Percentiles rank a stretch among this genome's conserved stretches.
Evolutionary conservation across 257 asterid species (phyloP).

Genomic region (Solanum etuberosum): DNA sequence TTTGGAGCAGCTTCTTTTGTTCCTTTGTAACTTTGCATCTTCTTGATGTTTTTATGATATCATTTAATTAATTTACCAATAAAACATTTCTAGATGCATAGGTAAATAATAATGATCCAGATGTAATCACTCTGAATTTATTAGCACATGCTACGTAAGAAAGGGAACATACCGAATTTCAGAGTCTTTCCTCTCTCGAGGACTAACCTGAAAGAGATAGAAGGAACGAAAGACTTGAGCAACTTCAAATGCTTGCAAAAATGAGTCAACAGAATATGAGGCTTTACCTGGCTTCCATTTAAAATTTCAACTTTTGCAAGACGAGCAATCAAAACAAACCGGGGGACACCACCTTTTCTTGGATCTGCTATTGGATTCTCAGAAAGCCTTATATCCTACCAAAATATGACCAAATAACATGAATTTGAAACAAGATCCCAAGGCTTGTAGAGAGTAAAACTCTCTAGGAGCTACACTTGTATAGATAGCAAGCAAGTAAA

Average conservation of each 20-base stretch:
- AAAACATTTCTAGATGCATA: neutral
- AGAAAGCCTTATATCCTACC: conserved; percentile 75
- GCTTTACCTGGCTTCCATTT: conserved; percentile 84
- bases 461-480: neutral
- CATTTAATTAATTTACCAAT: neutral
- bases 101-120: neutral
- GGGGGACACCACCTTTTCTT: conserved; percentile 63
- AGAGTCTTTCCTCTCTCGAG: conserved; percentile 87
- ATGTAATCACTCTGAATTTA: neutral
- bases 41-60: neutral
- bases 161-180: conserved; percentile 68
- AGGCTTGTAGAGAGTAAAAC: neutral
- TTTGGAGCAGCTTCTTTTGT: neutral
- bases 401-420: neutral
- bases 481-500: neutral
- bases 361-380: conserved; percentile 83
- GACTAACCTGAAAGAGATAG: conserved; percentile 50
- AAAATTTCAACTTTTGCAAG: conserved; percentile 54
- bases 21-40: neutral
- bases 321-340: conserved; percentile 83
- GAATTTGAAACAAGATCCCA: neutral
- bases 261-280: neutral
- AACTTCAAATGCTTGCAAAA: conserved; percentile 8
- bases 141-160: neutral
- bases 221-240: neutral